Evolutionary conservation across 179 eudicot species (phyloP), one percentile per base, ranked within the genome.

Genomic region (Gypsophila paniculata): DNA sequence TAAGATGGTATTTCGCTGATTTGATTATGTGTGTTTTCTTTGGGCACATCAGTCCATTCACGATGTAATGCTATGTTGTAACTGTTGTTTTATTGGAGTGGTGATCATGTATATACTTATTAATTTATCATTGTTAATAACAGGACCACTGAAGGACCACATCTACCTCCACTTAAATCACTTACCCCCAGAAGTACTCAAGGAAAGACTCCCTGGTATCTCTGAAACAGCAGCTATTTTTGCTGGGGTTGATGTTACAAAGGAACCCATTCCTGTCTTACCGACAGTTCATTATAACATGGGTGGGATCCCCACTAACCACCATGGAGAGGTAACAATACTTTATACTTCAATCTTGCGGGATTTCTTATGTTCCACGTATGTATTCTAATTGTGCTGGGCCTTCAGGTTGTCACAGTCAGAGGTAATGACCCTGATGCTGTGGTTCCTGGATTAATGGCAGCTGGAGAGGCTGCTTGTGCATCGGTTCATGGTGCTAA

Each of bases 201-300:
- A 96, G 93, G 99, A 96, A 80, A 93, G 99, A 77, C 98, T 96
- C 79, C 99, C 98, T 70, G 99, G 98, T 69, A 96, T 96, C 57
- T 96, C 99, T 65, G 99, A 96, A 86, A 96, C 99, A 67, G 99
- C 99, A 76, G 98, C 99, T 62, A 96, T 96, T 72, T 95, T 96
- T 83, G 91, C 99, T 76, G 99, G 98, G 65, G 99, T 96, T 76
- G 99, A 96, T 82, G 99, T 96, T 72, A 93, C 98, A n/a, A 96
- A 96, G 86, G 96, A 96, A 79, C 99, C 99, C 29, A 96, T 96
- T 69, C 99, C 99, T 72, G 99, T 96, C 75, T 82, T 96, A 77
- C 99, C 99, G 36, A 96, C 98, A 78, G 99, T 96, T 49, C 98
- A 93, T 77, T 93, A 93, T 74, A 96, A 96, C 76, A 96, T 93